Evolutionary conservation across 805 yeast genomes (phyloP).

Genomic region (Saccharomyces kudriavzevii): DNA sequence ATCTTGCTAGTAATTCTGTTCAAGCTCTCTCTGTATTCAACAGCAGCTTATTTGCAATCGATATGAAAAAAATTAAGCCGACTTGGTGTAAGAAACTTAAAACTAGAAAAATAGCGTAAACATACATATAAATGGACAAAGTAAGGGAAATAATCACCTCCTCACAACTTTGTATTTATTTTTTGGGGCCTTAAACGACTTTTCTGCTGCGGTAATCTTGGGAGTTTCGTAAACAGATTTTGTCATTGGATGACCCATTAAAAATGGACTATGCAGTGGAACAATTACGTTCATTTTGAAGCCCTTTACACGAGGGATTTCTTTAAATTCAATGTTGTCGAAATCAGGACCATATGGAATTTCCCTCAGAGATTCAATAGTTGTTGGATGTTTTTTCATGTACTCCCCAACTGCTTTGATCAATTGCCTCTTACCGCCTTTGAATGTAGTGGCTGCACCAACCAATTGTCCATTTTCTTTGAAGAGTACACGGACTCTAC

Average conservation of each 20-base stretch:
- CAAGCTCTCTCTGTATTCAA: background rate
- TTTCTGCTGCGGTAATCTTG: conserved; percentile 37
- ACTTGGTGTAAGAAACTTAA: background rate
- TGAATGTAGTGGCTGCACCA: conserved; percentile 13
- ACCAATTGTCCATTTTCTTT: conserved; percentile 43
- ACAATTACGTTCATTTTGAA: conserved; percentile 79
- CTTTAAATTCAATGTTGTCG: conserved; percentile 44
- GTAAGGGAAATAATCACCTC: conserved; percentile 11
- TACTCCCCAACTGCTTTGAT: conserved; percentile 53
- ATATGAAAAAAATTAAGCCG: background rate
- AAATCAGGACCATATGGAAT: conserved; percentile 61
- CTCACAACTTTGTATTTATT: conserved; percentile 29
- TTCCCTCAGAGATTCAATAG: conserved; percentile 51
- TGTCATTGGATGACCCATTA: conserved; percentile 79
- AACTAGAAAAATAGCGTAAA: background rate
- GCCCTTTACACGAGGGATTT: conserved; percentile 75
- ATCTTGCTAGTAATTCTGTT: background rate
- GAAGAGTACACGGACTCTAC: conserved; percentile 76
- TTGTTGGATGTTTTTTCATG: conserved; percentile 61
- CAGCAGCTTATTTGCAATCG: background rate
- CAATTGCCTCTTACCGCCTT: conserved; percentile 55
- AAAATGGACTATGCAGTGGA: conserved; percentile 75
- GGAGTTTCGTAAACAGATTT: conserved; percentile 53
- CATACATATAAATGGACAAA: background rate
- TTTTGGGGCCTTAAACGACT: conserved; percentile 26